These are phyloP conservation scores for Colletotrichum shisoi DNA, from an alignment of 2,329 filamentous ascomycete genomes.

Conservation along the genomic window DNA sequence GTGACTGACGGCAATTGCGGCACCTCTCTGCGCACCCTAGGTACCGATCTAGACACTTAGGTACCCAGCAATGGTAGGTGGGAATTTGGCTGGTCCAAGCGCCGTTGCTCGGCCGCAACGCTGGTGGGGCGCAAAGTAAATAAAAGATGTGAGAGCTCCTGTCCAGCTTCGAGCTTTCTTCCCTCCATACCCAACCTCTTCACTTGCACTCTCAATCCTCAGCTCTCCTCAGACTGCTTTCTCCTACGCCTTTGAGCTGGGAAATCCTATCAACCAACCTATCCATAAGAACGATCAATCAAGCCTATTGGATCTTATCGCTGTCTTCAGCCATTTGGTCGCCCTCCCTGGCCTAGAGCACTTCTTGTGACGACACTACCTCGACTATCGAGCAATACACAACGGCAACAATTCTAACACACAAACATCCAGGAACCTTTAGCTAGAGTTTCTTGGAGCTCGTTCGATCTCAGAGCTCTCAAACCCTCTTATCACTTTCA, in stretches of 20 bases:
- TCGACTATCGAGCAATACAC: slow-evolving; percentile 60
- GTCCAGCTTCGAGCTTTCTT: slow-evolving; percentile 41
- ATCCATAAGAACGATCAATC: slow-evolving; percentile 46
- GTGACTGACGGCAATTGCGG: slow-evolving; percentile 9
- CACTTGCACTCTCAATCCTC: slow-evolving; percentile 38
- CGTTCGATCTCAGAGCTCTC: slow-evolving; percentile 56
- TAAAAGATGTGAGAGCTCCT: slow-evolving; percentile 51
- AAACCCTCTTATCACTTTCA: slow-evolving; percentile 48
- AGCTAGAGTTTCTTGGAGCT: slow-evolving; percentile 67
- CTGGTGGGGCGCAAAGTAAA: slow-evolving; percentile 55
- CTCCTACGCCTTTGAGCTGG: slow-evolving; percentile 41
- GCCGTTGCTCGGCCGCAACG: slow-evolving; percentile 41
- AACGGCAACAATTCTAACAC: slow-evolving; percentile 56
- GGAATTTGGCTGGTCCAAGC: slow-evolving; percentile 12
- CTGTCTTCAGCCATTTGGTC: slow-evolving; percentile 57
- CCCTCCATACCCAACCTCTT: slow-evolving; percentile 44
- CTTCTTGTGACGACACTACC: slow-evolving; percentile 54
- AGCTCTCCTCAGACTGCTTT: slow-evolving; percentile 26
- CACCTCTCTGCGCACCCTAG: neutral
- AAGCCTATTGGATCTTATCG: slow-evolving; percentile 61
- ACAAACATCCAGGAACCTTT: slow-evolving; percentile 62
- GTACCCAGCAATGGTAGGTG: no score
- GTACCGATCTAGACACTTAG: no score
- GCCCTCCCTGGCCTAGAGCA: slow-evolving; percentile 54
- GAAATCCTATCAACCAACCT: slow-evolving; percentile 42